Evolutionary conservation across 352 stramenopile species (phyloP).

Genomic region (Discostella stelligera): DNA sequence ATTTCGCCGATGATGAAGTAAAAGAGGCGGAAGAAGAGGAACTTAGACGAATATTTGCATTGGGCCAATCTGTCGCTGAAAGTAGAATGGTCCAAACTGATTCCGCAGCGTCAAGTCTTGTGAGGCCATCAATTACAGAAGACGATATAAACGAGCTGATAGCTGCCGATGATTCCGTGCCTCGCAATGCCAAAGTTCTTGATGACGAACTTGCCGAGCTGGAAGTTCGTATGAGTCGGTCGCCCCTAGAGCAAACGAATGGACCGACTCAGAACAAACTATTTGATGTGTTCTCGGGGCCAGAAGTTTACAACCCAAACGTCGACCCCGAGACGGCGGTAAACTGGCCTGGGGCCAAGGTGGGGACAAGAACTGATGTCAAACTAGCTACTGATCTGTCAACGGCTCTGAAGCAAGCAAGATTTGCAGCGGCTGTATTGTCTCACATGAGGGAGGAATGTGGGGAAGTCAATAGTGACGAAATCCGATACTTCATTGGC

Average conservation of each 20-base stretch:
- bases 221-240: slow-evolving; percentile 65
- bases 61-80: slow-evolving; percentile 60
- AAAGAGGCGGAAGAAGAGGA: slow-evolving; percentile 60
- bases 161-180: slow-evolving; percentile 62
- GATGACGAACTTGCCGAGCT: slow-evolving; percentile 77
- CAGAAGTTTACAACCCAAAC: slow-evolving; percentile 77
- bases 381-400: slow-evolving; percentile 62
- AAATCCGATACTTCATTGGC: slow-evolving; percentile 62
- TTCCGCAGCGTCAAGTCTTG: slow-evolving; percentile 15
- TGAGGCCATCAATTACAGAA: slow-evolving; percentile 43
- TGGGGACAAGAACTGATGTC: slow-evolving; percentile 61
- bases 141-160: slow-evolving; percentile 73
- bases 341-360: slow-evolving; percentile 72
- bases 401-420: slow-evolving; percentile 68
- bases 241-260: slow-evolving; percentile 55
- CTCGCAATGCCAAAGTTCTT: slow-evolving; percentile 63
- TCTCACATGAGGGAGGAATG: slow-evolving; percentile 53
- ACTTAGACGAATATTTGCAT: slow-evolving; percentile 70
- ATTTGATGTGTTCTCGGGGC: slow-evolving; percentile 79
- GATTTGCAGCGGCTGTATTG: slow-evolving; percentile 72
- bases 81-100: slow-evolving; percentile 42
- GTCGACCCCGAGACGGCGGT: slow-evolving; percentile 70
- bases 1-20: slow-evolving; percentile 20
- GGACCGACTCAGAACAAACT: slow-evolving; percentile 53
- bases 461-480: slow-evolving; percentile 31